phyloP scores from a whole-genome alignment of 768 basidiomycete species.

The Auricularia sp. region DNA sequence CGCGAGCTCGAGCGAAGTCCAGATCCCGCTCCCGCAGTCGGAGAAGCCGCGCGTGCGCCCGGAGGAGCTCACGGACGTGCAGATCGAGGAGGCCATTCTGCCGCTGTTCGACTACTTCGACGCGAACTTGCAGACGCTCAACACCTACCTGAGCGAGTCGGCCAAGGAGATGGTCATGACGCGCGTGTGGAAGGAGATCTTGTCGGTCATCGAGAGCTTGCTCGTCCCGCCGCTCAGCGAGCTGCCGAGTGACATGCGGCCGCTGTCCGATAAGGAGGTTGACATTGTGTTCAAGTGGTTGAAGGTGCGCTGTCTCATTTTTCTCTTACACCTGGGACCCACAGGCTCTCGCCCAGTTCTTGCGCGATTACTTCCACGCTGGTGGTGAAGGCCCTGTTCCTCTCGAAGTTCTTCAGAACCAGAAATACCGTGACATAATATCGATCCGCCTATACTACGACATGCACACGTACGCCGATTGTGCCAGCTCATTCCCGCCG shows the following conservation, averaged over 20 bases:
- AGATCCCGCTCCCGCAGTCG: constrained; percentile 59
- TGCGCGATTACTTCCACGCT: constrained; percentile 91
- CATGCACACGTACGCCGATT: constrained; percentile 68
- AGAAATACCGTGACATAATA: constrained; percentile 86
- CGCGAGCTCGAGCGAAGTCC: constrained; percentile 52
- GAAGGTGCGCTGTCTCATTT: constrained; percentile 47
- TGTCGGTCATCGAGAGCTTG: constrained; percentile 75
- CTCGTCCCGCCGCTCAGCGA: constrained; percentile 88
- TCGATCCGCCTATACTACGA: constrained; percentile 94
- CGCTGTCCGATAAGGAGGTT: constrained; percentile 89
- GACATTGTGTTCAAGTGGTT: constrained; percentile 99
- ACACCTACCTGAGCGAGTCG: constrained; percentile 72
- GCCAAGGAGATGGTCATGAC: constrained; percentile 90
- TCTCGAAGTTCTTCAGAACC: constrained; percentile 78
- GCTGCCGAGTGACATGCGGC: constrained; percentile 78
- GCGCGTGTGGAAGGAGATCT: constrained; percentile 91
- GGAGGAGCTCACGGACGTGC: constrained; percentile 80
- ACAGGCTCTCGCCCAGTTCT: constrained; percentile 45
- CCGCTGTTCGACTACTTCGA: constrained; percentile 96
- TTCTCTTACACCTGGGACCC: background rate
- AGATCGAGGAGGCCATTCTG: constrained; percentile 87
- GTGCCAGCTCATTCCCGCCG: no score
- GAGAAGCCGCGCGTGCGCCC: constrained; percentile 74
- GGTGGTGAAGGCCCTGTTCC: constrained; percentile 88
- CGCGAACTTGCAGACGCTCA: constrained; percentile 81